Evolutionary conservation across 108 stramenopile genomes (phyloP), one percentile per base, ranked within the genome.

Genomic region (Asterionellopsis glacialis): DNA sequence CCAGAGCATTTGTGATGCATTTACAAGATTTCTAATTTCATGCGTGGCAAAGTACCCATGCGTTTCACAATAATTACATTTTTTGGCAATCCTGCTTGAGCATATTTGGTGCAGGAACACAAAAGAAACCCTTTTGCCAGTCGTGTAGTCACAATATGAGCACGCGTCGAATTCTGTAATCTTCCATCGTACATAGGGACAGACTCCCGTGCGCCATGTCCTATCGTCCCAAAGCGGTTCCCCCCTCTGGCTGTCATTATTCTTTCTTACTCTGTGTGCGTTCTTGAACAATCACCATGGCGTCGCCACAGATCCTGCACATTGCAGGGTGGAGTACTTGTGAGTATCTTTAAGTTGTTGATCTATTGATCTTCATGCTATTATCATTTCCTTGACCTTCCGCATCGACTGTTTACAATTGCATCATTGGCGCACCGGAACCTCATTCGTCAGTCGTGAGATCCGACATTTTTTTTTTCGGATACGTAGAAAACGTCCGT

Each of bases 311-410:
- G 11, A 44, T 78, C 55, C 60, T 78, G 63, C 77, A 78, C 40
- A 65, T 78, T 45, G 77, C 77, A 50, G 77, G 77, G 4, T 65
- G 69, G 68, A 48, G 51, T 22, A 58, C 68, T 6, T 78, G 77
- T 78, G 73, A 45, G 76, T 73, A 53, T 60, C 51, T 16, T 7
- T 57, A 24, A 45, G 42, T 6, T 4, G 18, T 22, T 11, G 12
- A 22, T 18, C 38, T 14, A 14, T 19, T 3, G 53, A 1, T 1
- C 45, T 49, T 26, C 43, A 61, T 24, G 16, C 18, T 14, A 9
- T 28, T 21, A 38, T 0, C 3, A 48, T 4, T 21, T 15, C 11
- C 24, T 13, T 11, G 9, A 13, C 24, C 49, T 19, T 63, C 25
- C 11, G 27, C 45, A 15, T 10, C 43, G 12, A 25, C 22, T 3